These are phyloP conservation scores for Schizophyllum commune DNA, from an alignment of 1,284 basidiomycete genomes.

Conservation along the genomic window DNA sequence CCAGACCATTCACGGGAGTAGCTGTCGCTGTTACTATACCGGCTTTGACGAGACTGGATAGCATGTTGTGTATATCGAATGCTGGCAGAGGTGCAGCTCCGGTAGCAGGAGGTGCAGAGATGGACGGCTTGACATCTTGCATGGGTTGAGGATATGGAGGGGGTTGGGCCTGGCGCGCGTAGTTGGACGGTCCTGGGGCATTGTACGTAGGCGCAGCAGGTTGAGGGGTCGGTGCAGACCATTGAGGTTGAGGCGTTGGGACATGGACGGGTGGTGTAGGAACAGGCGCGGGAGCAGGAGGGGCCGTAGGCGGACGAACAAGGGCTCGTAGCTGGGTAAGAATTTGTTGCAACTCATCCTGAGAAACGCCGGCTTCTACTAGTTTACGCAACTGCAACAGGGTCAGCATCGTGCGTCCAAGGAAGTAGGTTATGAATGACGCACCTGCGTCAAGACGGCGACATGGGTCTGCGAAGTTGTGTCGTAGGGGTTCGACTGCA, in stretches of 20 bases:
- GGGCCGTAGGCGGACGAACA: conserved; percentile 38
- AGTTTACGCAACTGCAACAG: conserved; percentile 58
- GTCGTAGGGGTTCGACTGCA: conserved; percentile 66
- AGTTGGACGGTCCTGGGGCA: conserved; percentile 1
- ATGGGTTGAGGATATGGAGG: conserved; percentile 5
- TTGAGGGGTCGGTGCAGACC: conserved; percentile 12
- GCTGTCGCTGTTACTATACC: conserved; percentile 55
- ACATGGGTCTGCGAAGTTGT: conserved; percentile 55
- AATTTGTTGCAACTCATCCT: conserved; percentile 76
- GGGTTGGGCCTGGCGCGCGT: conserved; percentile 20
- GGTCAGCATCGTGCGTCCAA: conserved; percentile 11
- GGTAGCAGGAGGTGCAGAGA: conserved; percentile 17
- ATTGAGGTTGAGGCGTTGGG: conserved; percentile 6
- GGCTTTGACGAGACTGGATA: conserved; percentile 63
- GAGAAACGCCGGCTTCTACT: conserved; percentile 73
- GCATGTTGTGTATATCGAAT: conserved; percentile 48
- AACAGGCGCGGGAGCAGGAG: conserved; percentile 25
- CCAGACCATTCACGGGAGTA: conserved; percentile 27
- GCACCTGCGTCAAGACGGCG: conserved; percentile 65
- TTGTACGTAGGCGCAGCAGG: conserved; percentile 18
- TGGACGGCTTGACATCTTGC: not conserved
- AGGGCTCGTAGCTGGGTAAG: conserved; percentile 67
- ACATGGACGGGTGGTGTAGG: conserved; percentile 17
- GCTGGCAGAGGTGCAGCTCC: conserved; percentile 21
- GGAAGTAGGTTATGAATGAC: conserved; percentile 17